These are phyloP conservation scores for Pelargonium myrrhifolium DNA, from an alignment of 441 rosid species.

Conservation along the genomic window DNA sequence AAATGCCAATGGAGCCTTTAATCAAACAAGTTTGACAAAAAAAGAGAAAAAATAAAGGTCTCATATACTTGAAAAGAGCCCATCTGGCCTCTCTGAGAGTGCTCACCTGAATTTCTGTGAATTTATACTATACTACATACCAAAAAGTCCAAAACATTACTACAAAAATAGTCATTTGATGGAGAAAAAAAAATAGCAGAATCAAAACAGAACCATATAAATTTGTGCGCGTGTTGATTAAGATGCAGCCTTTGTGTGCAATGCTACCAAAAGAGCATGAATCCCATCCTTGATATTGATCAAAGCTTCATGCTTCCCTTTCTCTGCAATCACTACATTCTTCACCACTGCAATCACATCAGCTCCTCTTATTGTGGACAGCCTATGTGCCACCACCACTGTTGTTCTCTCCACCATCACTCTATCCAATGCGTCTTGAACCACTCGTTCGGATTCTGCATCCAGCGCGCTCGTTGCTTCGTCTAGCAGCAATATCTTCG, in stretches of 20 bases:
- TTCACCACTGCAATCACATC: conserved; percentile 61
- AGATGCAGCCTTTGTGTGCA: conserved; percentile 20
- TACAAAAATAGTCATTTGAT: no score
- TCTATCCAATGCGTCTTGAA: conserved; percentile 54
- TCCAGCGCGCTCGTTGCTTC: conserved; percentile 78
- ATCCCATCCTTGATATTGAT: conserved; percentile 42
- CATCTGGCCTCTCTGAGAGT: no score
- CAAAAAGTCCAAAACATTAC: no score
- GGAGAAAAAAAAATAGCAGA: no score
- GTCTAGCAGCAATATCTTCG: conserved; percentile 44
- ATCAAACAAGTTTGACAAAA: no score
- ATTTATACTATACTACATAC: no score
- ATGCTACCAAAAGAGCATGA: conserved; percentile 55
- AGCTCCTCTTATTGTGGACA: conserved; percentile 50
- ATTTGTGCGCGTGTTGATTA: background rate
- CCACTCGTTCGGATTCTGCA: conserved; percentile 57
- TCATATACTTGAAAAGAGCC: no score
- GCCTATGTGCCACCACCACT: conserved; percentile 55
- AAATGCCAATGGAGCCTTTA: no score
- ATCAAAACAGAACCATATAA: no score
- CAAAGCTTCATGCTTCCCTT: conserved; percentile 51
- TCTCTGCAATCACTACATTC: conserved; percentile 56
- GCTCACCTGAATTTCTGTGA: no score
- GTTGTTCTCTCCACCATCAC: conserved; percentile 57
- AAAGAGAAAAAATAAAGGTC: no score